Percentiles rank a stretch among this genome's conserved stretches.
phyloP scores from a whole-genome alignment of 441 rosid genomes.

The Codiaeum variegatum region DNA sequence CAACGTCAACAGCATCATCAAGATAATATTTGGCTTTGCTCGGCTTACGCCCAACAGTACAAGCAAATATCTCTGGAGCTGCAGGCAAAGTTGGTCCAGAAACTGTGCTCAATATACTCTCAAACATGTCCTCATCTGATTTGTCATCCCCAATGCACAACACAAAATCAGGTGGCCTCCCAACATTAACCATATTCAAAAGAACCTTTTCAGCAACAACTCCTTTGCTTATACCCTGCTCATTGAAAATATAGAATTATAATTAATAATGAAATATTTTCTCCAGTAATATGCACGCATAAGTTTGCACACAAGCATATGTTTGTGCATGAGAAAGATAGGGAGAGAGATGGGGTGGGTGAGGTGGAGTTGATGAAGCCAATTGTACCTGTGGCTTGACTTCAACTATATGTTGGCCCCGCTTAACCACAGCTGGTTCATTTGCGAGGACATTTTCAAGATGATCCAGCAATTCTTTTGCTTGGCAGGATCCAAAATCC shows the following conservation, averaged over 20 bases:
- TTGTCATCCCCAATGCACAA: constrained; percentile 54
- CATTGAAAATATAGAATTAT: neutral
- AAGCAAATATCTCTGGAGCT: constrained; percentile 44
- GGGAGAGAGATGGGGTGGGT: neutral
- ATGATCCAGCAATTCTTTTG: constrained; percentile 80
- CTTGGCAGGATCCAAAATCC: constrained; percentile 88
- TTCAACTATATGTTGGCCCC: constrained; percentile 84
- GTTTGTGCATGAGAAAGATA: neutral
- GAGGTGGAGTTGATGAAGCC: neutral
- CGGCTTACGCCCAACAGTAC: constrained; percentile 54
- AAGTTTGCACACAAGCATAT: constrained; percentile 2
- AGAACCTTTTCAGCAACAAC: constrained; percentile 42
- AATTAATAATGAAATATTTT: neutral
- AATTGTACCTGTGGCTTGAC: constrained; percentile 77
- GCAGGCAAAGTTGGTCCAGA: constrained; percentile 28
- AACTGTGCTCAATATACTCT: constrained; percentile 37
- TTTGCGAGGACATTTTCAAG: constrained; percentile 81
- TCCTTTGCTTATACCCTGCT: constrained; percentile 56
- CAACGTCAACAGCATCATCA: constrained; percentile 38
- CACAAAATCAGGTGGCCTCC: constrained; percentile 45
- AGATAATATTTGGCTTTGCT: constrained; percentile 62
- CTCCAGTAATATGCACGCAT: neutral
- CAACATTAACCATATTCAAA: constrained; percentile 26
- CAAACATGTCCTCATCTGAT: constrained; percentile 66
- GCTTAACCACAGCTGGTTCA: constrained; percentile 71